Base-by-base conservation (phyloP, 179 eudicot species). In the Camellia oleifera region DNA sequence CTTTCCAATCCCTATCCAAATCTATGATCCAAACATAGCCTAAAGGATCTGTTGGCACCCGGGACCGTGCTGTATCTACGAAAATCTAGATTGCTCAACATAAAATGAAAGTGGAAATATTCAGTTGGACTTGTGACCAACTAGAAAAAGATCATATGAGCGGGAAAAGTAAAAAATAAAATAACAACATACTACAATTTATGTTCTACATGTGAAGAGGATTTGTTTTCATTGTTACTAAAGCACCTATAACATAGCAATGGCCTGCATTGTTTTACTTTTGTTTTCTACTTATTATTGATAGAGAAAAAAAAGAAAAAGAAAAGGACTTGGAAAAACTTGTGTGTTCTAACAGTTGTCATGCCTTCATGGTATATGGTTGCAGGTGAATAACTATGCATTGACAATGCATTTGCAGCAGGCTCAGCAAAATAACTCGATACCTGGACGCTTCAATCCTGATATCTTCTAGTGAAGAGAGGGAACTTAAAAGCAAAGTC, bases 361-460 rank as follows among this genome's bases (percentile, higher is more conserved):
- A 12, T 71, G 32, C 63, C 17, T 53, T n/a, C n/a, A 15, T 50
- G 75, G 23, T 53, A 75, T 45, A 40, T n/a, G 52, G 63, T 73
- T 68, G 79, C 82, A 83, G 85, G 79, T 83, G 20, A 79, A 75
- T 60, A 83, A 83, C 68, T 83, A 83, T 69, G 82, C 85, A 17
- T 56, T 83, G 71, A 69, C 57, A 54, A 67, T 83, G 82, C 85
- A 83, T 58, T 64, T 83, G 79, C 73, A 75, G 77, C 82, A 62
- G 72, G 79, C 85, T 83, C 79, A 73, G 56, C 68, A 69, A 75
- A 68, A 66, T 76, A 83, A 75, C 73, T 83, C 72, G 2, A 32
- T 83, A 32, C 82, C 85, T 32, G 82, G 77, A 10, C 76, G 52
- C 71, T 79, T 76, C 72, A 67, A 79, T 64, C 82, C 82, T 0